phyloP scores from a whole-genome alignment of 441 rosid genomes.

The Manihot esculenta region DNA sequence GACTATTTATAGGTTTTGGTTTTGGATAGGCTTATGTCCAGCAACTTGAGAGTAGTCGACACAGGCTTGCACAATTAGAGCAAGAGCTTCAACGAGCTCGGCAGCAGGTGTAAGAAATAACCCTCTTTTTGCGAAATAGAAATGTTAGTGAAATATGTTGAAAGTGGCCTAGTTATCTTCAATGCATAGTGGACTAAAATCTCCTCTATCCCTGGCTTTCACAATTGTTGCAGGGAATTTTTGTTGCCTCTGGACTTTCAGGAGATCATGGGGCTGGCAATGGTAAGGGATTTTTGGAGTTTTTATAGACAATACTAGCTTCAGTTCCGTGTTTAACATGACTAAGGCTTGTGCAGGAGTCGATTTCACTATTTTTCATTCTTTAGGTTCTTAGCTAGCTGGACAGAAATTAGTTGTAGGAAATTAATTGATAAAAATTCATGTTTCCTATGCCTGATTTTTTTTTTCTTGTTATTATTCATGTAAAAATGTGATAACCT shows the following conservation, averaged over 20 bases:
- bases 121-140: background rate
- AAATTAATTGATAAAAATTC: background rate
- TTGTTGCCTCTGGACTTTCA: conserved; percentile 45
- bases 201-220: background rate
- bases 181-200: background rate
- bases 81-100: conserved; percentile 81
- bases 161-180: background rate
- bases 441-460: background rate
- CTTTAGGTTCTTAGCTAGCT: background rate
- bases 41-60: conserved; percentile 79
- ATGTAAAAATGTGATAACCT: background rate
- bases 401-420: background rate
- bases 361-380: background rate
- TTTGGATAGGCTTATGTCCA: conserved; percentile 88
- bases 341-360: background rate
- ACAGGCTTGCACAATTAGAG: conserved; percentile 72
- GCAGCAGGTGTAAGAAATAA: conserved; percentile 52
- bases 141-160: background rate
- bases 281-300: conserved; percentile 42
- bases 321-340: background rate
- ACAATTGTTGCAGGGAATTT: conserved; percentile 48
- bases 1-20: conserved; percentile 50
- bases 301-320: background rate
- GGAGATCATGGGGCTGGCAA: conserved; percentile 53
- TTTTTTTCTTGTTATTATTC: background rate